Conservation (phyloP, 306 rosid genomes). For the Prunus davidiana region DNA sequence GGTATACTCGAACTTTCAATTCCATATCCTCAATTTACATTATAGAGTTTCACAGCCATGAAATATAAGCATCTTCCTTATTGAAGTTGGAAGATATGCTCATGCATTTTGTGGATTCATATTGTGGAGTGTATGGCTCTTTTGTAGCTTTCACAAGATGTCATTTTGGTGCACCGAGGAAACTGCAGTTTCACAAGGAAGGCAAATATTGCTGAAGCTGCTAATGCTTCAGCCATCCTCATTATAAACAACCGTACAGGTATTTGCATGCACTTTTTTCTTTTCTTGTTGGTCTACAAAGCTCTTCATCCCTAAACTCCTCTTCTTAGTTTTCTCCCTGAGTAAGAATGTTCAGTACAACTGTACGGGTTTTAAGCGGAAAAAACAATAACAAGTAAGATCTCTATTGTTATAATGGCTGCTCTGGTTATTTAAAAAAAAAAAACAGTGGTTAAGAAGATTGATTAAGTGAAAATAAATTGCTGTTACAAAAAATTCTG, state of each 20-base stretch:
- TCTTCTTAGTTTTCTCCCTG: slow-evolving; percentile 5
- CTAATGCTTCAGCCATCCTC: slow-evolving; percentile 89
- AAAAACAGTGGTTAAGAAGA: background rate
- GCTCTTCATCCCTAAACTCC: background rate
- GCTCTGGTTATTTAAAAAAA: background rate
- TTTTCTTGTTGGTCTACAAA: slow-evolving; percentile 9
- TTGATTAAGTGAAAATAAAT: background rate
- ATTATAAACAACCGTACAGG: slow-evolving; percentile 82
- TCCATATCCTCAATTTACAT: background rate
- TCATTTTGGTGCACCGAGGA: slow-evolving; percentile 89
- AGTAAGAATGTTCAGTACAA: background rate
- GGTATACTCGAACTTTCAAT: slow-evolving; percentile 37
- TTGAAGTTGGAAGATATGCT: slow-evolving; percentile 17
- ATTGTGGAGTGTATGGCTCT: slow-evolving; percentile 35
- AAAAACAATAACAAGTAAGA: background rate
- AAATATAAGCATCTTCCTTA: slow-evolving; percentile 18
- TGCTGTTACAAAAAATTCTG: slow-evolving; percentile 8
- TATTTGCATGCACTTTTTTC: slow-evolving; percentile 26
- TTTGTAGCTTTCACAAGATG: slow-evolving; percentile 72
- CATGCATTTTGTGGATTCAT: slow-evolving; percentile 24
- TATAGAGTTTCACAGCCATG: slow-evolving; percentile 4
- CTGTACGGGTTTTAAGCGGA: background rate
- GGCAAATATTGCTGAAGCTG: slow-evolving; percentile 85
- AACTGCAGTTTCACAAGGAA: slow-evolving; percentile 90
- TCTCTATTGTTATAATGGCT: background rate